A percentile compares a stretch with the other conserved stretches of the same genome.
These are phyloP conservation scores for Ceratobasidium sp. DNA, from an alignment of 1,284 basidiomycete genomes.

Conservation along the genomic window DNA sequence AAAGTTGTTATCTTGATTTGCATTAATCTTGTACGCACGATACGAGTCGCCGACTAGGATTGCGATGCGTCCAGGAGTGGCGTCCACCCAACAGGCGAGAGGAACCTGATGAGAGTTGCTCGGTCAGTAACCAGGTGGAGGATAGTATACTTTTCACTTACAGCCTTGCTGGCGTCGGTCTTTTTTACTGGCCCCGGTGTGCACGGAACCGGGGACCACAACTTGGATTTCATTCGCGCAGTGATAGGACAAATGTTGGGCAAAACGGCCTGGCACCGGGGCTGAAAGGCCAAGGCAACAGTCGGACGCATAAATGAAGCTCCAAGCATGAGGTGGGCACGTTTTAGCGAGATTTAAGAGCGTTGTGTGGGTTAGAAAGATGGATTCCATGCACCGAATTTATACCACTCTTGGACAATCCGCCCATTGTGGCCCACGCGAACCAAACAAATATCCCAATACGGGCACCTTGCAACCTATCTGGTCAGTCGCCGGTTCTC, in stretches of 20 bases:
- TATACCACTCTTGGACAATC: too few relatives aligned
- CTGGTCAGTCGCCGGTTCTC: too few relatives aligned
- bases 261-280: not conserved
- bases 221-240: not conserved
- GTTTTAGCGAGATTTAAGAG: too few relatives aligned
- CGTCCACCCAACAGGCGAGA: conserved; percentile 15
- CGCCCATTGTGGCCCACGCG: too few relatives aligned
- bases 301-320: not conserved
- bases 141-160: not conserved
- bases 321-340: too few relatives aligned
- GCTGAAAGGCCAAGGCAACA: not conserved
- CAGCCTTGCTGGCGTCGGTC: not conserved
- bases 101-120: not conserved
- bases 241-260: not conserved
- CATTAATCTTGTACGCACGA: not conserved
- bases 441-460: too few relatives aligned
- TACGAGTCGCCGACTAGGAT: not conserved
- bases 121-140: not conserved
- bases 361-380: too few relatives aligned
- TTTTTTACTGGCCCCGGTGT: not conserved
- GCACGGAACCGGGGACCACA: not conserved
- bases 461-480: too few relatives aligned
- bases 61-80: not conserved
- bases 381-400: too few relatives aligned
- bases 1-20: not conserved